A percentile compares a stretch with the other conserved stretches of the same genome.
Evolutionary conservation across 306 rosid species (phyloP).

Genomic region (Spatholobus suberectus): DNA sequence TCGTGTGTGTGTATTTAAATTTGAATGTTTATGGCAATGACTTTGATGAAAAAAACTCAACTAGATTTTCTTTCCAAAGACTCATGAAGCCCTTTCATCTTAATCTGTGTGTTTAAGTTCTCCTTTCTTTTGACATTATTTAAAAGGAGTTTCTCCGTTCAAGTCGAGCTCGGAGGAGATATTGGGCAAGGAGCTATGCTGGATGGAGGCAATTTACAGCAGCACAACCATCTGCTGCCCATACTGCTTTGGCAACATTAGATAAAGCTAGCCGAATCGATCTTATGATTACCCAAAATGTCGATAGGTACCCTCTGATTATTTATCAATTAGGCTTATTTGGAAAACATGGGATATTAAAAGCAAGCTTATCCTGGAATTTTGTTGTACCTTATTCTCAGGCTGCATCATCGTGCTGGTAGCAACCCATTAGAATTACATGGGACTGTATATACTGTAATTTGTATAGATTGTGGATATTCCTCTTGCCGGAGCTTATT

Average conservation of each 20-base stretch:
- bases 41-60: neutral
- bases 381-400: conserved; percentile 47
- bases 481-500: conserved; percentile 70
- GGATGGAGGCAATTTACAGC: conserved; percentile 87
- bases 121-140: conserved; percentile 37
- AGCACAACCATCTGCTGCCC: conserved; percentile 82
- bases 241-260: conserved; percentile 72
- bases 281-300: conserved; percentile 88
- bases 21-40: conserved; percentile 20
- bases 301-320: conserved; percentile 67
- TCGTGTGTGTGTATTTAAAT: neutral
- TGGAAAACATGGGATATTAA: conserved; percentile 31
- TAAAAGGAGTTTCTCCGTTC: conserved; percentile 76
- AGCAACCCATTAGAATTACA: conserved; percentile 93
- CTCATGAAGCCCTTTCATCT: conserved; percentile 1
- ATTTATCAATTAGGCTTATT: conserved; percentile 19
- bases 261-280: conserved; percentile 76
- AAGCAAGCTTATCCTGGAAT: conserved; percentile 37
- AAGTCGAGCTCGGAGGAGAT: conserved; percentile 74
- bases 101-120: conserved; percentile 37
- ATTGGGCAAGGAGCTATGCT: conserved; percentile 98
- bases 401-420: conserved; percentile 97
- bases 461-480: conserved; percentile 78
- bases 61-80: neutral
- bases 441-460: conserved; percentile 89